Evolutionary conservation across 192 early-diverging fungal genomes (phyloP).

Genomic region (Geranomyces variabilis): DNA sequence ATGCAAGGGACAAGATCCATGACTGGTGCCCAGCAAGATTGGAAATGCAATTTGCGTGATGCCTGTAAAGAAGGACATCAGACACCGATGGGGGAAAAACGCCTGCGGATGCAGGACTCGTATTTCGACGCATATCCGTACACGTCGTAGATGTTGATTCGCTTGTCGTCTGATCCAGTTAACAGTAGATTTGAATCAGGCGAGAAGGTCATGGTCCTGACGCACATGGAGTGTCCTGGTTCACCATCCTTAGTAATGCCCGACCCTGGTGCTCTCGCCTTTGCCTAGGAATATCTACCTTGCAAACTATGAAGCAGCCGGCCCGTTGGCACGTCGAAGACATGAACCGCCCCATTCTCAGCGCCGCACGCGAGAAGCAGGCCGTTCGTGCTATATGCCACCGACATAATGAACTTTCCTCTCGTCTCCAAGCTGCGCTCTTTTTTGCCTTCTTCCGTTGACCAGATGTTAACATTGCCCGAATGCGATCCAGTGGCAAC

Average conservation of each 20-base stretch:
- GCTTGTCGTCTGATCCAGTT: slow-evolving; percentile 82
- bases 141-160: slow-evolving; percentile 75
- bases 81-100: neutral
- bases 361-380: slow-evolving; percentile 73
- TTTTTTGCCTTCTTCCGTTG: slow-evolving; percentile 68
- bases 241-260: neutral
- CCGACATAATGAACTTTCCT: slow-evolving; percentile 78
- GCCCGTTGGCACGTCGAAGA: slow-evolving; percentile 73
- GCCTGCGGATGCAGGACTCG: neutral
- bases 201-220: slow-evolving; percentile 74
- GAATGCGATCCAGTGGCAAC: slow-evolving; percentile 74
- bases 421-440: slow-evolving; percentile 67
- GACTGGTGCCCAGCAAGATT: slow-evolving; percentile 77
- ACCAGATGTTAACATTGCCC: slow-evolving; percentile 75
- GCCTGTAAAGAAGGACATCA: too few relatives aligned
- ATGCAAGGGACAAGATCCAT: slow-evolving; percentile 78
- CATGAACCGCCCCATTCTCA: slow-evolving; percentile 71
- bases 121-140: slow-evolving; percentile 14
- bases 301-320: slow-evolving; percentile 66
- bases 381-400: slow-evolving; percentile 80
- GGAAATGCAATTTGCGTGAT: slow-evolving; percentile 74
- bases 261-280: neutral
- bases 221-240: slow-evolving; percentile 75
- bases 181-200: slow-evolving; percentile 70
- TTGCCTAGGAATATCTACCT: slow-evolving; percentile 25